Conservation (phyloP, 176 grass and related monocot species). For the Elaeis guineensis region DNA sequence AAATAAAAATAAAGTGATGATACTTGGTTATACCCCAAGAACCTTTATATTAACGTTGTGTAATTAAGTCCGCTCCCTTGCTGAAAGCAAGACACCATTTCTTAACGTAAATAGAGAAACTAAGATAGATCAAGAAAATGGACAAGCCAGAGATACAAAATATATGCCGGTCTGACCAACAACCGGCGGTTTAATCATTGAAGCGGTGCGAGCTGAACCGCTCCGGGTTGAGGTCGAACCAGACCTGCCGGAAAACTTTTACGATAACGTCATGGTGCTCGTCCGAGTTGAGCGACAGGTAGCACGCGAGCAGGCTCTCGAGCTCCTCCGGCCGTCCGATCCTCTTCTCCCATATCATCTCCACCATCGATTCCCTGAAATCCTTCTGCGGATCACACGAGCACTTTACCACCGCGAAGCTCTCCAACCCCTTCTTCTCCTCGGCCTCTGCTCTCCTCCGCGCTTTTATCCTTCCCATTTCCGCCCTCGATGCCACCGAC, state of each 20-base stretch:
- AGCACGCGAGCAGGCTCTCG: conserved; percentile 20
- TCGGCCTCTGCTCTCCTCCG: neutral
- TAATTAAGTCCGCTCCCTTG: no score
- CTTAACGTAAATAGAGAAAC: no score
- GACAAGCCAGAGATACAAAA: no score
- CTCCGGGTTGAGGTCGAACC: conserved; percentile 13
- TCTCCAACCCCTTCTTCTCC: conserved; percentile 9
- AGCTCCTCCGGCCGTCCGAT: conserved; percentile 15
- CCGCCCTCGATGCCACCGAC: neutral
- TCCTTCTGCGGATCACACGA: conserved; percentile 12
- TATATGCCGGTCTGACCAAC: no score
- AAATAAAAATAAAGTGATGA: no score
- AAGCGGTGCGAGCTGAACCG: neutral
- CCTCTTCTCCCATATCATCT: conserved; percentile 18
- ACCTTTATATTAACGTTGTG: no score
- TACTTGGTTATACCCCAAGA: no score
- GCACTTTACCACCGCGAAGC: conserved; percentile 14
- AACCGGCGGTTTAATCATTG: neutral
- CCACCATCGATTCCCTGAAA: conserved; percentile 22
- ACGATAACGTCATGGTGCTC: conserved; percentile 24
- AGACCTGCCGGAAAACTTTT: conserved; percentile 17
- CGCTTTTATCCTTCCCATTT: neutral
- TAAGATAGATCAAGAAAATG: no score
- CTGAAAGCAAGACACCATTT: no score
- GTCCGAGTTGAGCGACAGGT: conserved; percentile 16